phyloP scores from a whole-genome alignment of 768 basidiomycete genomes.

The Macrolepiota albuminosa region DNA sequence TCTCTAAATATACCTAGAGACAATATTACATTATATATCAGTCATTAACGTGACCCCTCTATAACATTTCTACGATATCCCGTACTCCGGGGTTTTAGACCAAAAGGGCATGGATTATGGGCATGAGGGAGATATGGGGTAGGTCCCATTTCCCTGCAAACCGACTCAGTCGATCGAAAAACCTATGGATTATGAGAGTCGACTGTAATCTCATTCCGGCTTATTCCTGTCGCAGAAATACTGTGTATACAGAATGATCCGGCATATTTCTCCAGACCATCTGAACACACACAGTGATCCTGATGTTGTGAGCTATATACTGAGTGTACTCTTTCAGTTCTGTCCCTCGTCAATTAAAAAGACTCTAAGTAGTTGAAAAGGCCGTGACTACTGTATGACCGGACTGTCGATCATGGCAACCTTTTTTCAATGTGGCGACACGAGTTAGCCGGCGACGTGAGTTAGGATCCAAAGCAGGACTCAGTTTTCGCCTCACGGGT shows the following conservation, averaged over 20 bases:
- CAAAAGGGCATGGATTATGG: too few relatives aligned
- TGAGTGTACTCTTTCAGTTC: neutral
- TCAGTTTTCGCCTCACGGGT: neutral
- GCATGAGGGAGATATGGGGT: too few relatives aligned
- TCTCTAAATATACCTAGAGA: too few relatives aligned
- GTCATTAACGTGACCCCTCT: too few relatives aligned
- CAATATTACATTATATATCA: too few relatives aligned
- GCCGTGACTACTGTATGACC: constrained; percentile 9
- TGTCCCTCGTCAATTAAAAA: neutral
- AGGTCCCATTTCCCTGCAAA: too few relatives aligned
- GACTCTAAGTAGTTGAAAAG: neutral
- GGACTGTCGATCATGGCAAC: constrained; percentile 16
- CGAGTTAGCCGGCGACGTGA: neutral
- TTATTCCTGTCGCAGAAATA: too few relatives aligned
- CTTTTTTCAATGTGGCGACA: neutral
- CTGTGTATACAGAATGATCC: neutral
- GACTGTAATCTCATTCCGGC: too few relatives aligned
- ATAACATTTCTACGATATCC: too few relatives aligned
- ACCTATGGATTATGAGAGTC: too few relatives aligned
- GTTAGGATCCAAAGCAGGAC: neutral
- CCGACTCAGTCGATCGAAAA: too few relatives aligned
- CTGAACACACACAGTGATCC: neutral
- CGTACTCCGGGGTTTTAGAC: too few relatives aligned
- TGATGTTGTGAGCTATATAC: neutral
- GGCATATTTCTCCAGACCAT: neutral